Evolutionary conservation across 495 filamentous ascomycete genomes (phyloP).

Genomic region (Clavariopsis aquatica): DNA sequence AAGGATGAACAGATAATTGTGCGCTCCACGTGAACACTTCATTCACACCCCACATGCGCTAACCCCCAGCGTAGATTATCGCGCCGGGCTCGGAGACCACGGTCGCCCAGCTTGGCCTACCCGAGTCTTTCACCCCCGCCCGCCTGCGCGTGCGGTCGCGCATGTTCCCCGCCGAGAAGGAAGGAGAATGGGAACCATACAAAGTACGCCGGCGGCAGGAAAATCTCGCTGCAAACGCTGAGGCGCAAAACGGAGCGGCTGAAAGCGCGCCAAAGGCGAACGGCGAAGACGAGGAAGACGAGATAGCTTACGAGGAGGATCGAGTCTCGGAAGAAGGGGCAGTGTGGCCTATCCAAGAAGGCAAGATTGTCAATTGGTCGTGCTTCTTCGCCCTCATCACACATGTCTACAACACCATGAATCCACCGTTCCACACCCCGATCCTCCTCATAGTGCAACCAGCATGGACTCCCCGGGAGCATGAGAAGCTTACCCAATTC

Average conservation of each 20-base stretch:
- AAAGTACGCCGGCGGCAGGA: constrained; percentile 68
- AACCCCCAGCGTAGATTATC: constrained; percentile 64
- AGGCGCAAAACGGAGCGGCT: not conserved
- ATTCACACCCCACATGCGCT: constrained; percentile 10
- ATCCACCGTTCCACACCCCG: constrained; percentile 89
- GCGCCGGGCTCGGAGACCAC: constrained; percentile 92
- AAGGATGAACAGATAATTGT: constrained; percentile 78
- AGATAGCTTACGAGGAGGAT: constrained; percentile 74
- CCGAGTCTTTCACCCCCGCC: constrained; percentile 87
- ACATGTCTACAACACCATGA: constrained; percentile 83
- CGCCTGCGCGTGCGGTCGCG: constrained; percentile 78
- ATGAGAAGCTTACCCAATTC: constrained; percentile 82
- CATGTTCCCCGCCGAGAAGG: constrained; percentile 84
- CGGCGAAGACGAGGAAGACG: constrained; percentile 43
- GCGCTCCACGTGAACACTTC: constrained; percentile 37
- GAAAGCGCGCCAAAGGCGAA: not conserved
- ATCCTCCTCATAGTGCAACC: constrained; percentile 86
- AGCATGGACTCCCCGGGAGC: constrained; percentile 79
- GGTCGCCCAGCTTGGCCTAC: constrained; percentile 88
- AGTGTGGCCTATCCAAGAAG: constrained; percentile 79
- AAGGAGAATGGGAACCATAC: constrained; percentile 79
- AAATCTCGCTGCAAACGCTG: constrained; percentile 25
- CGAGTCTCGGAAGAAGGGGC: constrained; percentile 83
- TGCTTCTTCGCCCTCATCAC: constrained; percentile 89
- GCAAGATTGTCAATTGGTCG: constrained; percentile 82